These are phyloP conservation scores for Coffea eugenioides DNA, from an alignment of 257 asterid species.

Conservation along the genomic window DNA sequence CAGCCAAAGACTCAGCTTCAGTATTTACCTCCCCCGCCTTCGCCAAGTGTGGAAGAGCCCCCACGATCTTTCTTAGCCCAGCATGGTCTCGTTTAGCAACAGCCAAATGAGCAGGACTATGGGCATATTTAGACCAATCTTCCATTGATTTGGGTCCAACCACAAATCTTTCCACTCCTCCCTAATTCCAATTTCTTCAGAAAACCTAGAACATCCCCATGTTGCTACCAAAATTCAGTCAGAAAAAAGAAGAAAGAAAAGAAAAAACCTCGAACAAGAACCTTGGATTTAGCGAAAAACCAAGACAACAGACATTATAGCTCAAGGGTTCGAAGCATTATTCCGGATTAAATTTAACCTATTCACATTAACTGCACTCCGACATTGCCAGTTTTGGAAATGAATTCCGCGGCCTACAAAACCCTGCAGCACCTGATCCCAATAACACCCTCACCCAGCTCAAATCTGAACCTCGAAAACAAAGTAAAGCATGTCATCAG, in stretches of 20 bases:
- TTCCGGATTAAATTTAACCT: not conserved
- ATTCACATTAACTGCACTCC: constrained; percentile 1
- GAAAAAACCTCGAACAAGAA: not conserved
- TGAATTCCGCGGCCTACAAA: constrained; percentile 3
- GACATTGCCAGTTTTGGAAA: not conserved
- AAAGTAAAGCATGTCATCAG: constrained; percentile 3
- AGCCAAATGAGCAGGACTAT: constrained; percentile 88
- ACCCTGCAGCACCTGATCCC: constrained; percentile 15
- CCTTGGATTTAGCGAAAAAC: constrained; percentile 5
- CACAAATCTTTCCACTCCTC: constrained; percentile 16
- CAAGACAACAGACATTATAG: not conserved
- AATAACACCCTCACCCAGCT: constrained; percentile 13
- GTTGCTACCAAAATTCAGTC: constrained; percentile 9
- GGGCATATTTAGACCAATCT: constrained; percentile 72
- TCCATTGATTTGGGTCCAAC: constrained; percentile 47
- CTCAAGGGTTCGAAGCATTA: not conserved
- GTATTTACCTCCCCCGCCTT: constrained; percentile 89
- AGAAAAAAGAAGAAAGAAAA: too few species aligned
- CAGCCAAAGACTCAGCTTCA: constrained; percentile 79
- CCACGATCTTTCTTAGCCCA: constrained; percentile 60
- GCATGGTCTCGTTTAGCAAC: constrained; percentile 68
- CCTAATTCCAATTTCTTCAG: constrained; percentile 27
- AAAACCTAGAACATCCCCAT: constrained; percentile 30
- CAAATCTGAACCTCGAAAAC: constrained; percentile 20
- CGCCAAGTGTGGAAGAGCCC: constrained; percentile 70